Percentiles rank a stretch among this genome's conserved stretches.
These are phyloP conservation scores for Lagenaria siceraria DNA, from an alignment of 306 rosid genomes.

Conservation along the genomic window DNA sequence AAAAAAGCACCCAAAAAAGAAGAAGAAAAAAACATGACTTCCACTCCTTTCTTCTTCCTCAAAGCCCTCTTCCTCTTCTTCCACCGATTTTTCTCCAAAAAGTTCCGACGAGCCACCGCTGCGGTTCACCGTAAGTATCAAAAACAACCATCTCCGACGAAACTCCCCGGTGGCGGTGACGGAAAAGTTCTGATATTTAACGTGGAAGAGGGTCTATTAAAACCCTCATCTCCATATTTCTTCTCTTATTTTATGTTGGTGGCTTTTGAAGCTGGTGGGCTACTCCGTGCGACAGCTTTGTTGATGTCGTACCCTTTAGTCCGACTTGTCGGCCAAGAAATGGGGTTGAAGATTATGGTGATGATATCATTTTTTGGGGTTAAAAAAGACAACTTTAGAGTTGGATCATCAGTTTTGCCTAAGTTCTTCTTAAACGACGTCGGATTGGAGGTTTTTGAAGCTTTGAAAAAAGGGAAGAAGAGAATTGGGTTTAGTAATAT, in stretches of 20 bases:
- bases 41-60: slow-evolving; percentile 29
- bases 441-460: slow-evolving; percentile 50
- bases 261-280: slow-evolving; percentile 73
- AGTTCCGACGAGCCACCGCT: slow-evolving; percentile 12
- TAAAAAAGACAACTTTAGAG: slow-evolving; percentile 45
- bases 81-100: slow-evolving; percentile 37
- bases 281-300: slow-evolving; percentile 34
- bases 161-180: slow-evolving; percentile 16
- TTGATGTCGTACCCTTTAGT: slow-evolving; percentile 48
- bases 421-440: slow-evolving; percentile 69
- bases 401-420: slow-evolving; percentile 57
- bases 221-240: slow-evolving; percentile 30
- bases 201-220: slow-evolving; percentile 52
- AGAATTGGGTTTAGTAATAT: slow-evolving; percentile 41
- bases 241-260: slow-evolving; percentile 85
- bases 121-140: slow-evolving; percentile 20
- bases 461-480: slow-evolving; percentile 30
- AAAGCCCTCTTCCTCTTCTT: slow-evolving; percentile 40
- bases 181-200: slow-evolving; percentile 43
- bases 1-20: neutral
- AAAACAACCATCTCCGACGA: slow-evolving; percentile 28
- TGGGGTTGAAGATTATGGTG: slow-evolving; percentile 66
- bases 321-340: slow-evolving; percentile 23
- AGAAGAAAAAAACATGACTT: slow-evolving; percentile 18
- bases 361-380: slow-evolving; percentile 67